These are phyloP conservation scores for Limnanthes douglasii DNA, from an alignment of 345 rosid genomes.

Conservation along the genomic window DNA sequence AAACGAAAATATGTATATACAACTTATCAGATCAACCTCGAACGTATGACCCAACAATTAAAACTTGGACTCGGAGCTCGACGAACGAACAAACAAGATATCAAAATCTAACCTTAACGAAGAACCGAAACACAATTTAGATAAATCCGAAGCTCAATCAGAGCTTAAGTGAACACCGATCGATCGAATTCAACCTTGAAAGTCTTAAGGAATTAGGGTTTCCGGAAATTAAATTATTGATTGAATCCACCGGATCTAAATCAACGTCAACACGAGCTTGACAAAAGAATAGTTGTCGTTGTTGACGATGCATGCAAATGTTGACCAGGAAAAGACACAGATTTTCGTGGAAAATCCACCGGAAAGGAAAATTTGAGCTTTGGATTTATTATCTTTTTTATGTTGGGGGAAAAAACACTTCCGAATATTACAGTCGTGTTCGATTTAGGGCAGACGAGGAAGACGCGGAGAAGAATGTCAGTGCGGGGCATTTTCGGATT, in stretches of 20 bases:
- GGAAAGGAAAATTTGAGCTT: background rate
- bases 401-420: too few species aligned
- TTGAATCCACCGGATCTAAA: too few species aligned
- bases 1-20: background rate
- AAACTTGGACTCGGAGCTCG: conserved; percentile 3
- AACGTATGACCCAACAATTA: conserved; percentile 1
- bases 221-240: too few species aligned
- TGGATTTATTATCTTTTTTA: too few species aligned
- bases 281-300: too few species aligned
- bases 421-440: background rate
- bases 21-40: background rate
- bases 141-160: background rate
- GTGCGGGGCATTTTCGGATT: too few species aligned
- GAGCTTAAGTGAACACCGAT: too few species aligned
- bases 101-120: conserved; percentile 6
- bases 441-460: background rate
- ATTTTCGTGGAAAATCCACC: conserved; percentile 9
- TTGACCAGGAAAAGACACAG: background rate
- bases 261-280: too few species aligned
- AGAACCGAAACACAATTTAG: conserved; percentile 2
- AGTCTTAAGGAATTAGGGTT: too few species aligned
- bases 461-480: background rate
- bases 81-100: background rate
- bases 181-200: too few species aligned
- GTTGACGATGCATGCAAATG: background rate